Evolutionary conservation across 176 grass and related monocot genomes (phyloP), one percentile per base, ranked within the genome.

Genomic region (Alloteropsis semialata): DNA sequence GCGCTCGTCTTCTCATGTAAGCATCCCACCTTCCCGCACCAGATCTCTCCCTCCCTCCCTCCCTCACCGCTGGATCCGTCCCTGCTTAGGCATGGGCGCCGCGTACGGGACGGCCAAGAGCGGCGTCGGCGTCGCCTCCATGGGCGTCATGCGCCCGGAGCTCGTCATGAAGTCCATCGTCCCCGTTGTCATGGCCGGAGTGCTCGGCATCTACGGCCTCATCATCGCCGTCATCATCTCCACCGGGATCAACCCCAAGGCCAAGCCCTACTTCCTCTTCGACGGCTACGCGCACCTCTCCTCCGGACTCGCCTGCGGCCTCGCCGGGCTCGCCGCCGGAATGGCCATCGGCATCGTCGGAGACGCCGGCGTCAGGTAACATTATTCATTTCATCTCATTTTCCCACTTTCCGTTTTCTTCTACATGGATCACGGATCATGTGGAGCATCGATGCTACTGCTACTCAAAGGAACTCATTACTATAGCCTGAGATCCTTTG

Each of bases 1-100:
- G 93, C 91, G 14, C 96, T 99, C 63, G 89, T 96, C 48, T 99
- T 99, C 91, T 99, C 96, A 27, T 99, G 96, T 99, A 79, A 53
- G 72, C 27, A 33, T 3, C 17, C 1, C 27, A 3, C 7, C 15
- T 21, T 1, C 64, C 24, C 49, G 50, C 62, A 53, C 27, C 82
- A 45, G 37, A 41, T 75, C 46, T 25, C 43, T 8, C 15, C 0
- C 15, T 15, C 50, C 9, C 14, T 27, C 53, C 8, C 12, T 57
- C 39, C 15, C 16, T 14, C 55, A 1, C 15, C 7, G 7, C 16
- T 6, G 30, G 69, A 14, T 53, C 18, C 19, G 2, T 32, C 49
- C 49, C 39, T 74, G 63, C 55, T 60, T 81, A 77, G 89, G 92
- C 79, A 94, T 94, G 92, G 88, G 92, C 4, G 83, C 92, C 22